Conservation (phyloP, 2,329 filamentous ascomycete species). For the Cladosporium sp. region DNA sequence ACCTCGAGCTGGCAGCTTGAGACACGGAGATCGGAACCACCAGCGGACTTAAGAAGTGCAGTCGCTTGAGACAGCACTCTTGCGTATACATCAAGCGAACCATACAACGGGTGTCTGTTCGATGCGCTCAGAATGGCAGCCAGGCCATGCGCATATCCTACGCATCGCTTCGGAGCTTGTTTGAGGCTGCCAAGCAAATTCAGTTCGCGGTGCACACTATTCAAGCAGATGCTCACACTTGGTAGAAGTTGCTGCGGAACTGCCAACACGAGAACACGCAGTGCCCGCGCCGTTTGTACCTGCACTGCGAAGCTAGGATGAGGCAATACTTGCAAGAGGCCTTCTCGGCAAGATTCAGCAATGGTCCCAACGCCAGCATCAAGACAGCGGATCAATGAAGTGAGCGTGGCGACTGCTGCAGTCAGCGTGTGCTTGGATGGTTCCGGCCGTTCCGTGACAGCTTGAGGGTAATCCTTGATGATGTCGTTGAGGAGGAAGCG, state of each 20-base stretch:
- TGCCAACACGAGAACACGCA: constrained; percentile 83
- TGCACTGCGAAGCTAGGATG: constrained; percentile 97
- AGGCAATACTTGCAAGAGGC: constrained; percentile 83
- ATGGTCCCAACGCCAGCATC: constrained; percentile 79
- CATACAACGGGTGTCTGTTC: constrained; percentile 82
- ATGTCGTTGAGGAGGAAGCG: constrained; percentile 81
- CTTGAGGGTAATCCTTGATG: constrained; percentile 91
- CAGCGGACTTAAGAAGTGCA: constrained; percentile 85
- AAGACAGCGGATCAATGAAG: constrained; percentile 74
- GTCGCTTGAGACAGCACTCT: constrained; percentile 89
- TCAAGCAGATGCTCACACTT: constrained; percentile 93
- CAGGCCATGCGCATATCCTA: constrained; percentile 88
- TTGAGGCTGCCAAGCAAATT: constrained; percentile 72
- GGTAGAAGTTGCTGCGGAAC: constrained; percentile 90
- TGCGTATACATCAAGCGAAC: constrained; percentile 93
- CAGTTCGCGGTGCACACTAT: constrained; percentile 85
- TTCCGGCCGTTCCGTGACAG: constrained; percentile 80
- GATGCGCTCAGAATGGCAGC: constrained; percentile 90
- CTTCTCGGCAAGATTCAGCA: constrained; percentile 82
- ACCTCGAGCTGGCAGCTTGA: constrained; percentile 96
- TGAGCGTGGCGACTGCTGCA: constrained; percentile 74
- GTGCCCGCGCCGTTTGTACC: constrained; percentile 79
- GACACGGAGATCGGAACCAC: constrained; percentile 83
- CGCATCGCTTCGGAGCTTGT: constrained; percentile 77
- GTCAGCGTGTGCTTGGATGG: constrained; percentile 85